Evolutionary conservation across 2,329 filamentous ascomycete species (phyloP).

Genomic region (Kalmusia sp.): DNA sequence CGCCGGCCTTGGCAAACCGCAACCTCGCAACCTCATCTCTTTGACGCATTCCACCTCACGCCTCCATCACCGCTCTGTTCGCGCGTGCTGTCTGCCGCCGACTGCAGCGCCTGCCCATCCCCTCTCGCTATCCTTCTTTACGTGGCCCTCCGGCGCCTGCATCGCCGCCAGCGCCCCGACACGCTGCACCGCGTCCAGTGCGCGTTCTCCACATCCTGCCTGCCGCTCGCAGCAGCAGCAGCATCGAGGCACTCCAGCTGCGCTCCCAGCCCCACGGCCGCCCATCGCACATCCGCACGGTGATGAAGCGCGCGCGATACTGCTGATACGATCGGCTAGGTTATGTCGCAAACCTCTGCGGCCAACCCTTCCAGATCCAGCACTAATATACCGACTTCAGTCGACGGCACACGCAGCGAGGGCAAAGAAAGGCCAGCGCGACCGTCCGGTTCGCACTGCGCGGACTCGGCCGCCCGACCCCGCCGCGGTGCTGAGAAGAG

Average conservation of each 20-base stretch:
- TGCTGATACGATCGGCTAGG: constrained; percentile 47
- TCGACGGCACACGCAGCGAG: constrained; percentile 54
- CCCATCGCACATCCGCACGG: constrained; percentile 25
- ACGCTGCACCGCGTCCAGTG: constrained; percentile 34
- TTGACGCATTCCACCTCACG: constrained; percentile 18
- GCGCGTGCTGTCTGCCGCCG: constrained; percentile 24
- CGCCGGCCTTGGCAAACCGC: constrained; percentile 11
- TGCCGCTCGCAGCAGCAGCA: constrained; percentile 27
- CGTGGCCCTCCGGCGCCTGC: constrained; percentile 6
- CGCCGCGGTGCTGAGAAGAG: constrained; percentile 14
- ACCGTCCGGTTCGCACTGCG: constrained; percentile 34
- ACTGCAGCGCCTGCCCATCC: constrained; percentile 21
- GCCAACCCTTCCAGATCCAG: constrained; percentile 87
- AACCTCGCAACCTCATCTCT: constrained; percentile 30
- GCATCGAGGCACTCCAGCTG: constrained; percentile 24
- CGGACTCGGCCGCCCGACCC: constrained; percentile 28
- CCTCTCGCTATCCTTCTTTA: constrained; percentile 11
- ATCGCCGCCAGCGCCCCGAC: constrained; percentile 16
- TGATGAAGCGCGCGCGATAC: constrained; percentile 31
- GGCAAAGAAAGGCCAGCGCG: constrained; percentile 26
- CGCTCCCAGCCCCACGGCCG: constrained; percentile 13
- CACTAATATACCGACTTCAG: constrained; percentile 70
- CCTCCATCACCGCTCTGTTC: constrained; percentile 29
- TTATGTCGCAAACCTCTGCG: constrained; percentile 78
- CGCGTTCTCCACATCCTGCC: constrained; percentile 35